phyloP scores from a whole-genome alignment of 2,329 filamentous ascomycete species.

The Colletotrichum neosansevieriae region DNA sequence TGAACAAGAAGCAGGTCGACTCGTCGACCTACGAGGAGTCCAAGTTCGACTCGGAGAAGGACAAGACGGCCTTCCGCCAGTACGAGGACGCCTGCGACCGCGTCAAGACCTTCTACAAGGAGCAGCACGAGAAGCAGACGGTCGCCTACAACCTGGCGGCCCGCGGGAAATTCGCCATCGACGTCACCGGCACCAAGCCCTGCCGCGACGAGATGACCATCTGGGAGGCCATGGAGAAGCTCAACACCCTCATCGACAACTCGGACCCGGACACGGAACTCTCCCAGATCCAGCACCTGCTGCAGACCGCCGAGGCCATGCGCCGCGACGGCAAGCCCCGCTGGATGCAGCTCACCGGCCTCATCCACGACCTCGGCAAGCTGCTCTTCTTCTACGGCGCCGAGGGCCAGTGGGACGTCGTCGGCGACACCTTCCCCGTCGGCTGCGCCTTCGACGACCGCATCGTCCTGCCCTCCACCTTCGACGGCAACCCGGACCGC shows the following conservation, averaged over 20 bases:
- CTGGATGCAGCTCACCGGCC: conserved; percentile 84
- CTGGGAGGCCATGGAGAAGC: conserved; percentile 93
- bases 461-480: conserved; percentile 86
- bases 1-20: conserved; percentile 33
- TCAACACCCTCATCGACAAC: conserved; percentile 91
- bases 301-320: conserved; percentile 91
- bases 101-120: conserved; percentile 88
- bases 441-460: conserved; percentile 79
- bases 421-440: conserved; percentile 87
- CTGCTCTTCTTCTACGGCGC: conserved; percentile 84
- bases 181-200: conserved; percentile 73
- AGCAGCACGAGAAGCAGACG: conserved; percentile 78
- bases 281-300: conserved; percentile 88
- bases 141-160: conserved; percentile 87
- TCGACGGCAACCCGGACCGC: conserved; percentile 81
- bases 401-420: conserved; percentile 93
- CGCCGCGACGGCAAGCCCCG: conserved; percentile 84
- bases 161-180: conserved; percentile 62
- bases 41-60: conserved; percentile 79
- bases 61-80: conserved; percentile 84
- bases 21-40: conserved; percentile 59
- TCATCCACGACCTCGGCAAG: conserved; percentile 86
- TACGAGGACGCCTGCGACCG: conserved; percentile 86
- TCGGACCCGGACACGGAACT: conserved; percentile 90
- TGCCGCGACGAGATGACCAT: conserved; percentile 79